A percentile compares a stretch with the other conserved stretches of the same genome.
These are phyloP conservation scores for Secale cereale DNA, from an alignment of 176 grass and related monocot genomes.

Conservation along the genomic window DNA sequence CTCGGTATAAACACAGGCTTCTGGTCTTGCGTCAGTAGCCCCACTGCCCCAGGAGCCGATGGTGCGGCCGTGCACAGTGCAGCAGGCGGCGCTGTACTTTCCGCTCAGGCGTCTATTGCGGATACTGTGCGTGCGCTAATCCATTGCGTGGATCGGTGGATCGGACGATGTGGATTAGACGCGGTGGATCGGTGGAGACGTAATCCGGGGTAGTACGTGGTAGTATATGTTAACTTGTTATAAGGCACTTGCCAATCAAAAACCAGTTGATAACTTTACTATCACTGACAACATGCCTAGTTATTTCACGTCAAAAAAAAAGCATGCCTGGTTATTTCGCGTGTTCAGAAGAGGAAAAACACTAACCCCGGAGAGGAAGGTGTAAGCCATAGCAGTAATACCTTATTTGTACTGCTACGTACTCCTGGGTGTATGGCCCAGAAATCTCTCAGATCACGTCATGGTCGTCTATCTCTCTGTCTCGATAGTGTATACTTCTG, in stretches of 20 bases:
- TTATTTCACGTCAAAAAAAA: background rate
- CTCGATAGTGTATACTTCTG: background rate
- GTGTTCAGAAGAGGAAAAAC: background rate
- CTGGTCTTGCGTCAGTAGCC: too few species aligned
- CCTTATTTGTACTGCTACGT: background rate
- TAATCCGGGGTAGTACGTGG: too few species aligned
- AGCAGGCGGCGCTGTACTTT: constrained; percentile 3
- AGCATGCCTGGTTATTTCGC: background rate
- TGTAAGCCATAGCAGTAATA: background rate
- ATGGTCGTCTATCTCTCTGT: background rate
- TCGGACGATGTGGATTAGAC: too few species aligned
- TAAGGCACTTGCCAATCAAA: background rate
- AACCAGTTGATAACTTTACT: background rate
- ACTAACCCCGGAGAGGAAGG: background rate
- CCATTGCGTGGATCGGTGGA: too few species aligned
- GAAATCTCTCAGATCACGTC: background rate
- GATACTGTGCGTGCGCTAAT: background rate
- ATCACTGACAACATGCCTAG: background rate
- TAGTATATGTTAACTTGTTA: too few species aligned
- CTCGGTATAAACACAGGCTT: background rate
- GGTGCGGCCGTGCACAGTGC: background rate
- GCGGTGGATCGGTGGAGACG: too few species aligned
- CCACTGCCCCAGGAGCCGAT: too few species aligned
- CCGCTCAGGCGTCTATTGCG: background rate
- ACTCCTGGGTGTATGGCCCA: background rate